phyloP scores from a whole-genome alignment of 441 rosid species.

The Syzygium syzygioides region DNA sequence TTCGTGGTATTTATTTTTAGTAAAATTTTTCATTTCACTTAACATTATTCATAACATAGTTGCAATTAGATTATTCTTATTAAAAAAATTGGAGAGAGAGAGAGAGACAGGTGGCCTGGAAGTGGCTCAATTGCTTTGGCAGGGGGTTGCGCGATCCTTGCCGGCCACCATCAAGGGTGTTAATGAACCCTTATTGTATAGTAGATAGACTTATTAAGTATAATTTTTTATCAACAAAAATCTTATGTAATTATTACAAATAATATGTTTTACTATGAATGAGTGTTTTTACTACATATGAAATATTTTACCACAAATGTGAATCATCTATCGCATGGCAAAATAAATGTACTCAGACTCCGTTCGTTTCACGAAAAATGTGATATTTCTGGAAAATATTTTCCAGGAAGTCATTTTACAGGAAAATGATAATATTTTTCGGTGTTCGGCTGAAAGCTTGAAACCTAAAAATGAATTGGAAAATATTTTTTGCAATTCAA shows the following conservation, averaged over 20 bases:
- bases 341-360: not conserved
- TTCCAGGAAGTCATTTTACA: no score
- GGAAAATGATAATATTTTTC: no score
- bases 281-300: not conserved
- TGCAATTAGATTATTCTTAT: not conserved
- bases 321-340: accelerated
- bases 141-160: not conserved
- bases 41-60: not conserved
- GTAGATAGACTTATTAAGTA: not conserved
- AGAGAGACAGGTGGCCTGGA: not conserved
- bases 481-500: no score
- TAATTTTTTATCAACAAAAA: not conserved
- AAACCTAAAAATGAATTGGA: no score
- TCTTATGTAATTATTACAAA: not conserved
- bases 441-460: no score
- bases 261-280: not conserved
- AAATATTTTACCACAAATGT: accelerated
- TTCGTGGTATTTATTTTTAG: not conserved
- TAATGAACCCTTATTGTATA: not conserved
- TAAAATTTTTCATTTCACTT: not conserved
- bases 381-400: no score
- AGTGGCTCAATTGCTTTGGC: not conserved
- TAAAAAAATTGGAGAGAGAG: not conserved
- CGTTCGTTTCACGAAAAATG: no score
- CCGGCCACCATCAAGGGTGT: not conserved